A percentile compares a stretch with the other conserved stretches of the same genome.
phyloP scores from a whole-genome alignment of 73 alveolate species.

The Tetrahymena borealis region DNA sequence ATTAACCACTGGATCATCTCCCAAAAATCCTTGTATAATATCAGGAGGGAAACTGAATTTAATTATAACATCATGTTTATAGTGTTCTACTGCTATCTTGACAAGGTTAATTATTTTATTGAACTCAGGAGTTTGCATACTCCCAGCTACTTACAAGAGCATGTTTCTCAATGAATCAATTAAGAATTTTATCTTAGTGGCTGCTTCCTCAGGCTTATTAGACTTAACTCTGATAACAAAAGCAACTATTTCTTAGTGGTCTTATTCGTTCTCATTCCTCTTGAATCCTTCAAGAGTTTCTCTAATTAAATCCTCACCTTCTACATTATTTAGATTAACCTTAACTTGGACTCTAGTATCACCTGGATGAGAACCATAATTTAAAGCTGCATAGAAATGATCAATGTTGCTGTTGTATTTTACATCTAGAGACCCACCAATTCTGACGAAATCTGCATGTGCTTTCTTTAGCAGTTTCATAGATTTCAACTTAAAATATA shows the following conservation, averaged over 20 bases:
- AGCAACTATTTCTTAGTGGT: background rate
- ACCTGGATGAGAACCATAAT: slow-evolving; percentile 14
- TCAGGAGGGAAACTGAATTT: background rate
- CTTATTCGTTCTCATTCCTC: background rate
- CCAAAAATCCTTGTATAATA: background rate
- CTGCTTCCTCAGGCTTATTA: background rate
- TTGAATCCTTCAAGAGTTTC: background rate
- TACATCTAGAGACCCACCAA: slow-evolving; percentile 17
- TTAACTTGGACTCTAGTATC: slow-evolving; percentile 1
- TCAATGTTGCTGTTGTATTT: slow-evolving; percentile 9
- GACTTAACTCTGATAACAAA: background rate
- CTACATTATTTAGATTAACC: background rate
- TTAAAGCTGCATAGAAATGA: slow-evolving; percentile 14
- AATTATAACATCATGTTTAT: background rate
- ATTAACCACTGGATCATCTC: background rate
- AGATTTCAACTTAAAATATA: slow-evolving; percentile 10
- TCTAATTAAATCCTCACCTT: slow-evolving; percentile 10
- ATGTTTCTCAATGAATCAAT: background rate
- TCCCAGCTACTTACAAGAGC: background rate
- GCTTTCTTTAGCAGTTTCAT: slow-evolving; percentile 11
- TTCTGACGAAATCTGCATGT: slow-evolving; percentile 17
- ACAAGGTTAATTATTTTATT: background rate
- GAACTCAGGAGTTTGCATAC: background rate
- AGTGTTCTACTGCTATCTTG: background rate
- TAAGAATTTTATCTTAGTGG: background rate